These are phyloP conservation scores for Endogone sp. DNA, from an alignment of 192 early-diverging fungal genomes.

Conservation along the genomic window DNA sequence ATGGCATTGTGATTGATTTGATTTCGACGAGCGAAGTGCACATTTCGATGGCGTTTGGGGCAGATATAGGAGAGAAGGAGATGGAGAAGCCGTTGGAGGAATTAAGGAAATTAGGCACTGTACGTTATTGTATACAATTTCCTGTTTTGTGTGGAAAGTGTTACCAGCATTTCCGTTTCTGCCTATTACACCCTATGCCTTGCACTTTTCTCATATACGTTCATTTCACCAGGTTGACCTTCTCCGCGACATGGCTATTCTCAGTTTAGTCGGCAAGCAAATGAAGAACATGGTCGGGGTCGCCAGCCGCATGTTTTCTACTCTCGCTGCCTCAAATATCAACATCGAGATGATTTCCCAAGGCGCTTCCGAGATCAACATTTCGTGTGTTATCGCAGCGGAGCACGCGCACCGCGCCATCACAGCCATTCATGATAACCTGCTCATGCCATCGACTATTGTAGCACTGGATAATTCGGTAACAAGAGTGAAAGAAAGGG, in stretches of 20 bases:
- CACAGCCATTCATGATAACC: conserved; percentile 84
- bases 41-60: conserved; percentile 81
- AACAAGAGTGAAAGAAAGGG: too few relatives aligned
- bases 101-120: conserved; percentile 74
- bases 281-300: conserved; percentile 99
- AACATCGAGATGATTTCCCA: conserved; percentile 99
- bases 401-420: conserved; percentile 67
- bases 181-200: too few relatives aligned
- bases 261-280: conserved; percentile 92
- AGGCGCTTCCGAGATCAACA: conserved; percentile 98
- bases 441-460: conserved; percentile 32
- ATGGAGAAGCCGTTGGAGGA: conserved; percentile 78
- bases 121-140: conserved; percentile 13
- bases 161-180: too few relatives aligned
- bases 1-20: conserved; percentile 91
- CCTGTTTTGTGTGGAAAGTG: not conserved
- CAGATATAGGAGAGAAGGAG: conserved; percentile 58
- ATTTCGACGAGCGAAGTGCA: conserved; percentile 94
- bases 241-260: conserved; percentile 86
- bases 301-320: conserved; percentile 90
- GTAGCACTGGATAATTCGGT: too few relatives aligned
- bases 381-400: conserved; percentile 92
- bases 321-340: conserved; percentile 78
- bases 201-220: too few relatives aligned
- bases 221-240: conserved; percentile 60